These are phyloP conservation scores for Brasenia schreberi DNA, from an alignment of 164 flowering plant species.

Conservation along the genomic window DNA sequence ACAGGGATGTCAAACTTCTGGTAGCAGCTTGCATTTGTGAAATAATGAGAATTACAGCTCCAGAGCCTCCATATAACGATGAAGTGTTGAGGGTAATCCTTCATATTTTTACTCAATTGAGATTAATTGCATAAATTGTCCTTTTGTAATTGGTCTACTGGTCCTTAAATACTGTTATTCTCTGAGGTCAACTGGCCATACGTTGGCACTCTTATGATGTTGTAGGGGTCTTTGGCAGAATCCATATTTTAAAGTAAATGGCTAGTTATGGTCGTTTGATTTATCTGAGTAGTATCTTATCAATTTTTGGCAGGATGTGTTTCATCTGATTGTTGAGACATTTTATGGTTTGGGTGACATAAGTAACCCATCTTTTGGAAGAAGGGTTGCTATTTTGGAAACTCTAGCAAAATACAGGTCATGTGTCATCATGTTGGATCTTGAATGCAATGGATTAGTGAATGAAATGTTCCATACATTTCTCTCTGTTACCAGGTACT, in stretches of 20 bases:
- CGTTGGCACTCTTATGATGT: neutral
- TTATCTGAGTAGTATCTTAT: neutral
- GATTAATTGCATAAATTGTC: conserved; percentile 1
- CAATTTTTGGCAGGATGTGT: conserved; percentile 58
- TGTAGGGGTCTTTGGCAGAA: too few relatives aligned
- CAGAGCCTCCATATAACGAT: conserved; percentile 91
- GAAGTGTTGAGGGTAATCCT: conserved; percentile 74
- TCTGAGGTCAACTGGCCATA: neutral
- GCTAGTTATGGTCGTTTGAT: neutral
- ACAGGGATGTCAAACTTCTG: conserved; percentile 76
- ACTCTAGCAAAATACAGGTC: conserved; percentile 93
- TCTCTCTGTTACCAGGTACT: conserved; percentile 73
- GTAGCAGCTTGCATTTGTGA: conserved; percentile 91
- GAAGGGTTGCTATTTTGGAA: conserved; percentile 86
- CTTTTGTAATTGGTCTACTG: too few relatives aligned
- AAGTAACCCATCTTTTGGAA: conserved; percentile 71
- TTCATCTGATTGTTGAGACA: conserved; percentile 70
- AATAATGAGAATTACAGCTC: conserved; percentile 93
- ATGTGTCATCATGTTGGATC: conserved; percentile 97
- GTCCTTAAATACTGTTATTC: conserved; percentile 2
- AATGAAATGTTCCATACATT: conserved; percentile 75
- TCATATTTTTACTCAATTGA: conserved; percentile 7
- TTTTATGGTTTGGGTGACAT: conserved; percentile 73
- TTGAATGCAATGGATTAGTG: conserved; percentile 88
- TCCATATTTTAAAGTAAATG: too few relatives aligned